Evolutionary conservation across 257 asterid genomes (phyloP), one percentile per base, ranked within the genome.

Genomic region (Solanum ossicruentum): DNA sequence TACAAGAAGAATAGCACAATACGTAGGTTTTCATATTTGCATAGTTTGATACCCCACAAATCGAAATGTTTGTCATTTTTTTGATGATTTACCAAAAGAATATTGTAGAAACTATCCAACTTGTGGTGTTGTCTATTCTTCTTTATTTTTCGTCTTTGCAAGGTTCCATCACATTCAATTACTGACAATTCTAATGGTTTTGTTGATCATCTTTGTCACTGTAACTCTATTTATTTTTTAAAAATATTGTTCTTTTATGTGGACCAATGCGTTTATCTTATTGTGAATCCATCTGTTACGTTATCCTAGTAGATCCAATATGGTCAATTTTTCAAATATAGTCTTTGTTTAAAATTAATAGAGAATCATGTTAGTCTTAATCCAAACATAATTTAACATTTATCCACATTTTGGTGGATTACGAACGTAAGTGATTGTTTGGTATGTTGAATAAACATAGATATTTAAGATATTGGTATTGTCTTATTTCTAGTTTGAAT

Each of bases 51-150:
- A 39, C 60, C 81, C 82, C 36, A 67, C 26, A 10, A 9, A 85
- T 82, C 60, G 84, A 84, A 67, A 79, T 55, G 32, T 15, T 45
- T 83, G 79, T 17, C 61, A 41, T 82, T 84, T 49, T 79, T 84
- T 41, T 80, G 1, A 41, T 71, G 58, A 85, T 83, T 39, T 66
- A 77, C 89, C 67, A 71, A 85, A 47, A 70, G 84, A 83, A 87
- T 65, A 65, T 66, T 81, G 69, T 81, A 67, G 86, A 83, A 23
- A 85, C 43, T 52, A 1, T 58, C 84, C 82, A 16, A 75, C 23
- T 81, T 69, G 86, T 77, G 87, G 12, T 63, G 55, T 39, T 49
- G 82, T 85, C 71, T 63, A 79, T 63, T 47, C 12, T 13, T 82
- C 28, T 70, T 70, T 83, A 32, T 26, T 49, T 49, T 23, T 75